Conservation (phyloP, 441 rosid genomes). For the Heliophila coronopifolia region DNA sequence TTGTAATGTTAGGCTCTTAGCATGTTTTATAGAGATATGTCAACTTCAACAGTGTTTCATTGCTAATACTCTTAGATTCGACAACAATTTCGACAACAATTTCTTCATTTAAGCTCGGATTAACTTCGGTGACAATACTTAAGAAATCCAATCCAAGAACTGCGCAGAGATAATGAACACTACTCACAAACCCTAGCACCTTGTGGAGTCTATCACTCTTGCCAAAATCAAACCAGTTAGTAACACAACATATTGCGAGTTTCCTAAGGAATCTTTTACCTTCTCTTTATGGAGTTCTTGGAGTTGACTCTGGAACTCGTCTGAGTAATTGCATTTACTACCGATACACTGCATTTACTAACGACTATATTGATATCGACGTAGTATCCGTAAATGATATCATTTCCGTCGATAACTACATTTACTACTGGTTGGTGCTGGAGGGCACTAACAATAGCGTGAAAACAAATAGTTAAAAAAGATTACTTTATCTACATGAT, state of each 20-base stretch:
- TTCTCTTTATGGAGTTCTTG: conserved; percentile 93
- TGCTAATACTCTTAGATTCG: conserved; percentile 90
- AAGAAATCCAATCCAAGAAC: conserved; percentile 93
- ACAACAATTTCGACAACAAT: too few species aligned
- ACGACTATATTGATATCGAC: conserved; percentile 93
- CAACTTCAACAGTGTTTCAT: conserved; percentile 72
- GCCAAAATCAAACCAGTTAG: too few species aligned
- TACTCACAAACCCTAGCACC: conserved; percentile 85
- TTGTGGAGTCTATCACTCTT: conserved; percentile 91
- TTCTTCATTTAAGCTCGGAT: conserved; percentile 86
- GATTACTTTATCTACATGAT: conserved; percentile 10
- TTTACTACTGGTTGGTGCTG: conserved; percentile 92
- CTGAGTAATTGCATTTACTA: too few species aligned
- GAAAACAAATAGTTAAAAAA: conserved; percentile 23
- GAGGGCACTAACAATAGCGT: conserved; percentile 96
- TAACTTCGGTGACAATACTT: conserved; percentile 77
- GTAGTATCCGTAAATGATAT: conserved; percentile 91
- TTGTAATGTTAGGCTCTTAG: too few species aligned
- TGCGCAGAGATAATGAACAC: conserved; percentile 87
- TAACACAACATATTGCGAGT: too few species aligned
- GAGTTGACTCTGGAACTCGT: conserved; percentile 73
- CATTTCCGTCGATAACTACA: conserved; percentile 96
- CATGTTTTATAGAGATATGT: conserved; percentile 30
- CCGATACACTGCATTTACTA: too few species aligned
- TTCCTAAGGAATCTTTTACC: conserved; percentile 44